Percentiles rank a stretch among this genome's conserved stretches.
These are phyloP conservation scores for Cytospora schulzeri DNA, from an alignment of 2,329 filamentous ascomycete genomes.

Conservation along the genomic window DNA sequence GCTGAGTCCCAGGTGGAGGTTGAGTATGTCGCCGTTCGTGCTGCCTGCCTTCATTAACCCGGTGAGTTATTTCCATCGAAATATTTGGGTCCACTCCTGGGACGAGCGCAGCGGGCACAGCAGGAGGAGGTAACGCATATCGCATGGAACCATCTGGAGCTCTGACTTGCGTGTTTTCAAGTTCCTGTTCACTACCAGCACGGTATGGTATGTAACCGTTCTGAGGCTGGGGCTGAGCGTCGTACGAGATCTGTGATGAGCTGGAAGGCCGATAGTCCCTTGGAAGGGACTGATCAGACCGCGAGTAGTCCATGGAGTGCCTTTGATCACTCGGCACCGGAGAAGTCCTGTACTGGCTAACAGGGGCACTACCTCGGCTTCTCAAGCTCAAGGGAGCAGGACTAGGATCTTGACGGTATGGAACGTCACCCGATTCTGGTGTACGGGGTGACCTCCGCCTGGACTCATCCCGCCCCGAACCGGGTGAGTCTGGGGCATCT, in stretches of 20 bases:
- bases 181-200: slow-evolving; percentile 34
- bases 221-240: slow-evolving; percentile 33
- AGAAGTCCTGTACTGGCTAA: slow-evolving; percentile 32
- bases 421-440: slow-evolving; percentile 35
- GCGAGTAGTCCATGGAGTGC: slow-evolving; percentile 36
- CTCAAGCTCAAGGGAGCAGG: slow-evolving; percentile 50
- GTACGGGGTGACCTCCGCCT: slow-evolving; percentile 34
- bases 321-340: slow-evolving; percentile 30
- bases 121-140: slow-evolving; percentile 30
- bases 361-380: slow-evolving; percentile 38
- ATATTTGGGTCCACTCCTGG: slow-evolving; percentile 61
- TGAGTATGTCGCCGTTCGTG: slow-evolving; percentile 50
- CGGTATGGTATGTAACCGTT: slow-evolving; percentile 38
- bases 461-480: slow-evolving; percentile 32
- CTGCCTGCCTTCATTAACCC: slow-evolving; percentile 58
- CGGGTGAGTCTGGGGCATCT: slow-evolving; percentile 60
- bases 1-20: slow-evolving; percentile 7
- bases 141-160: slow-evolving; percentile 21
- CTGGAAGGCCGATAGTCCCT: slow-evolving; percentile 21
- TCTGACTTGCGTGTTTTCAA: slow-evolving; percentile 36
- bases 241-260: slow-evolving; percentile 18
- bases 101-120: slow-evolving; percentile 59
- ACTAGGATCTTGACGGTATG: slow-evolving; percentile 43
- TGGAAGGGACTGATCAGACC: slow-evolving; percentile 26
- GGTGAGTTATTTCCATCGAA: slow-evolving; percentile 58